phyloP scores from a whole-genome alignment of 306 rosid species.

The Neltuma alba region DNA sequence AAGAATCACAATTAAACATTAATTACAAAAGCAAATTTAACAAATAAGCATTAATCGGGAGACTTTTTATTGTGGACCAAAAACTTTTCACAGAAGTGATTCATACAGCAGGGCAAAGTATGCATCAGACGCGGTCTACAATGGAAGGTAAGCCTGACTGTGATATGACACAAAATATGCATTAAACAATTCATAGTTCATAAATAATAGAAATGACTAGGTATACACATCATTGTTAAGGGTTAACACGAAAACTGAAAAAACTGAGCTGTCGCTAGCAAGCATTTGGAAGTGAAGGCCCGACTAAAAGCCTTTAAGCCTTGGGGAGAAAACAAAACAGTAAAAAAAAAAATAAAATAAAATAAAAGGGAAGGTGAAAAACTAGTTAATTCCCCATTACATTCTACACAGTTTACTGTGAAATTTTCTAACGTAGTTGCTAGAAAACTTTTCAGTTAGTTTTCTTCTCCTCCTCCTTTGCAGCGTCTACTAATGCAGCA shows the following conservation, averaged over 20 bases:
- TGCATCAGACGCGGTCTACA: too few species aligned
- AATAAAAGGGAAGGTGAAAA: constrained; percentile 31
- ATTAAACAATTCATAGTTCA: too few species aligned
- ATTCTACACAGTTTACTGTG: constrained; percentile 32
- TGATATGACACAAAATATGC: too few species aligned
- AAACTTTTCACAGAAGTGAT: too few species aligned
- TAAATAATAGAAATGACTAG: not conserved
- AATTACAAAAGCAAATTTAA: too few species aligned
- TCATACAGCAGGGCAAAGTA: too few species aligned
- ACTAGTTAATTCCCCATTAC: constrained; percentile 34
- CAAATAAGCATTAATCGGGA: too few species aligned
- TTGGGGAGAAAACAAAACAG: constrained; percentile 22
- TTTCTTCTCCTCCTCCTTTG: constrained; percentile 86
- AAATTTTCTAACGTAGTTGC: constrained; percentile 25
- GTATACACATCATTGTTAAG: constrained; percentile 8
- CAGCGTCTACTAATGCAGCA: constrained; percentile 41
- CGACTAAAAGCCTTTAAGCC: constrained; percentile 9
- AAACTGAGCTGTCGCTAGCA: constrained; percentile 16
- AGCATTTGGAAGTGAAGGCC: constrained; percentile 25
- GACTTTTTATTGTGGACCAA: too few species aligned
- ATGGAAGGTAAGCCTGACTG: too few species aligned
- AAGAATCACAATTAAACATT: too few species aligned
- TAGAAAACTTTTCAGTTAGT: constrained; percentile 67
- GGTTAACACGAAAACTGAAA: constrained; percentile 16
- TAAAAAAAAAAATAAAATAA: constrained; percentile 44